phyloP scores from a whole-genome alignment of 1,139 yeast species.

The Hyphopichia pseudoburtonii region DNA sequence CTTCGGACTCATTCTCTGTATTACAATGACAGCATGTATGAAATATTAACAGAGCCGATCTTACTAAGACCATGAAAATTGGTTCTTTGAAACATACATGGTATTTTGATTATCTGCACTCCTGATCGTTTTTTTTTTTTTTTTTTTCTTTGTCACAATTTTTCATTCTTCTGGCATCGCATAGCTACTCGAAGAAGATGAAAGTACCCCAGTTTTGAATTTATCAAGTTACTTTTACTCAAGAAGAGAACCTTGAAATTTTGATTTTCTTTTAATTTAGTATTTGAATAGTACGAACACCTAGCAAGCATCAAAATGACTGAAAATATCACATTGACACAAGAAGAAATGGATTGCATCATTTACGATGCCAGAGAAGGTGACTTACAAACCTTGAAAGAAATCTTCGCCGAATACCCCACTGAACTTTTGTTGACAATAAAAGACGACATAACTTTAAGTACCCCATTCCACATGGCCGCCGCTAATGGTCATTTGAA shows the following conservation, averaged over 20 bases:
- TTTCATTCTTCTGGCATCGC: neutral
- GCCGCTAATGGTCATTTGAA: slow-evolving; percentile 91
- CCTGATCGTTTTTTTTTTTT: slow-evolving; percentile 1
- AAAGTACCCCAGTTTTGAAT: no score
- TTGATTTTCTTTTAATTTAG: no score
- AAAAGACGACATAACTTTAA: slow-evolving; percentile 61
- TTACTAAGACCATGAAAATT: no score
- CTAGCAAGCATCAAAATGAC: no score
- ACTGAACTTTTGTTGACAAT: slow-evolving; percentile 49
- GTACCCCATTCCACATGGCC: slow-evolving; percentile 91
- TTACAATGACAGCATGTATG: no score
- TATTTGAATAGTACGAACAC: no score
- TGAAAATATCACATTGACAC: slow-evolving; percentile 32
- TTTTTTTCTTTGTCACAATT: slow-evolving; percentile 1
- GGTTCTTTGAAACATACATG: no score
- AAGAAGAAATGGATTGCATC: slow-evolving; percentile 81
- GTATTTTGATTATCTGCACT: neutral
- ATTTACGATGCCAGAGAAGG: slow-evolving; percentile 85
- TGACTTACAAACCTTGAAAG: slow-evolving; percentile 71
- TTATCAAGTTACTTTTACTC: no score
- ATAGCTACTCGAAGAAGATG: neutral
- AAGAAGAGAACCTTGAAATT: no score
- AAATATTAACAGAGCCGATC: no score
- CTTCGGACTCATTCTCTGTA: slow-evolving; percentile 25
- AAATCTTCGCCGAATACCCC: slow-evolving; percentile 64